Evolutionary conservation across 768 basidiomycete genomes (phyloP), one percentile per base, ranked within the genome.

Genomic region (Boletus fagicola): DNA sequence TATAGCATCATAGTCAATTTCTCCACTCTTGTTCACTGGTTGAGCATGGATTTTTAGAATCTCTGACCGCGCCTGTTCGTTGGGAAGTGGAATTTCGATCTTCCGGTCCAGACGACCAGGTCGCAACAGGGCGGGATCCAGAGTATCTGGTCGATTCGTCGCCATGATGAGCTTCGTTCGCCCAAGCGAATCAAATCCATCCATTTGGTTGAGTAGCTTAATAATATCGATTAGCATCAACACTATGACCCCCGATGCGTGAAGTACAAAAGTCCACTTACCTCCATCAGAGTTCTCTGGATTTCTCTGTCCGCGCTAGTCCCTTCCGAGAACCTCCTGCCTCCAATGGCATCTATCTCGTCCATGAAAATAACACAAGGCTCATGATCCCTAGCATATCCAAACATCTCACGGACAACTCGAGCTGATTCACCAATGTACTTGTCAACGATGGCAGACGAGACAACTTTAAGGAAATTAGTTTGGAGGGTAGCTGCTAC

Each of bases 291-390:
- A 22, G 97, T 99, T 62, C 97, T 82, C 74, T 99, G 97, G 60
- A 99, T 98, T 78, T 99, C 97, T 68, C 97, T 87, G 75, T 99
- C 97, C 13, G 97, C 96, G 72, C 90, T 92, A 5, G 96, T 98
- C 31, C 97, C 96, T 73, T 99, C 97, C 5, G 89, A 92, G 82
- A 90, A 90, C 44, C 88, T 75, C 58, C 89, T 75, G 3, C 97
- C 96, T 65, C 97, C 97, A 60, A 98, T 99, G 31, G 97, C 97
- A 72, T 99, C 97, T 65, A 94, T 94, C 74, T 94, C 92, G 68
- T 94, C 95, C 94, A 98, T 97, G 78, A 97, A 97, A 65, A 97
- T 97, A 56, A 97, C 93, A 71, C 94, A 98, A 45, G 97, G 97
- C 73, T 98, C 97, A 69, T 99, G 95, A 72, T 99, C 96, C 59